Percentiles rank a stretch among this genome's conserved stretches.
Conservation (phyloP, 331 rosid species). For the Malus hybrid region DNA sequence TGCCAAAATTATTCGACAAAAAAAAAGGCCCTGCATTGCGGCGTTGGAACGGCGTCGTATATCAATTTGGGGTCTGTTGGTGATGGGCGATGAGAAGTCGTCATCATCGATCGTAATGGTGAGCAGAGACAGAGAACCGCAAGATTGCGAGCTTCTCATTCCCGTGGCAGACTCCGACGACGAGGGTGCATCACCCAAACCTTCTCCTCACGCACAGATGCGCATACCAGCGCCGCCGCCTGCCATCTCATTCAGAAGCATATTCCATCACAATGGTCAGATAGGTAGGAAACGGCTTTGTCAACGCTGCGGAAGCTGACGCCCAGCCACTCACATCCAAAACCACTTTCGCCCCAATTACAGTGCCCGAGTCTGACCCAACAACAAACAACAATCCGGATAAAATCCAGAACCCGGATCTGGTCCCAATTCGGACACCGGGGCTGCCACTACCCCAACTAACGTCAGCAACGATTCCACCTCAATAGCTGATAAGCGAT, state of each 20-base stretch:
- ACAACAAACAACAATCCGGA: neutral
- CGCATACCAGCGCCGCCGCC: too few species aligned
- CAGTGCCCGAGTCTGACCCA: conserved; percentile 1
- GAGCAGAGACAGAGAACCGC: conserved; percentile 62
- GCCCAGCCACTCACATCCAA: neutral
- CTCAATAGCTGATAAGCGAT: conserved; percentile 45
- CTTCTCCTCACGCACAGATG: conserved; percentile 23
- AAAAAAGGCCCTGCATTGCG: neutral
- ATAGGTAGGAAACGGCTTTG: conserved; percentile 26
- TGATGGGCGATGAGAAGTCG: conserved; percentile 77
- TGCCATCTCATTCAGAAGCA: too few species aligned
- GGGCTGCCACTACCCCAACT: neutral
- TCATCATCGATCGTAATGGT: conserved; percentile 38
- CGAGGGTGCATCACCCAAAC: conserved; percentile 49
- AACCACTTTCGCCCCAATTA: neutral
- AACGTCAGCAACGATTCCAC: neutral
- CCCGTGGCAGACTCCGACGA: conserved; percentile 56
- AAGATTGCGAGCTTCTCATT: conserved; percentile 95
- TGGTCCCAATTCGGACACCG: conserved; percentile 5
- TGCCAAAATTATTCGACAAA: neutral
- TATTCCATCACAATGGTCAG: too few species aligned
- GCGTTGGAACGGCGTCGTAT: conserved; percentile 21
- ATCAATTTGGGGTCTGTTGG: neutral
- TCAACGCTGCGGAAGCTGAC: conserved; percentile 9
- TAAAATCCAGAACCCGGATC: conserved; percentile 9